Evolutionary conservation across 805 yeast genomes (phyloP).

Genomic region (Pichia nanzhaoensis): DNA sequence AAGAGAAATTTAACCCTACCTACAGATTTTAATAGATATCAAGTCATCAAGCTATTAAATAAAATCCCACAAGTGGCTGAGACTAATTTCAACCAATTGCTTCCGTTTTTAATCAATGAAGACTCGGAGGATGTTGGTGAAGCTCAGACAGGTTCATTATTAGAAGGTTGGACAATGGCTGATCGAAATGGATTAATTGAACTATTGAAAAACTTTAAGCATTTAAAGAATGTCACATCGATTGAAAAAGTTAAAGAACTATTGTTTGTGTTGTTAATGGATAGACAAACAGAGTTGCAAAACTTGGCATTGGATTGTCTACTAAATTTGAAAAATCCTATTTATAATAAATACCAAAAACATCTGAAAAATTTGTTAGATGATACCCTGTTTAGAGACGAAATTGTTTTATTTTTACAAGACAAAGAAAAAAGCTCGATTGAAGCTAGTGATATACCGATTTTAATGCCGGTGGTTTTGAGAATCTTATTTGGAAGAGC

Average conservation of each 20-base stretch:
- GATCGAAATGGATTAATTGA: constrained; percentile 56
- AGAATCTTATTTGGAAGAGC: constrained; percentile 84
- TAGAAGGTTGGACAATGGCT: constrained; percentile 26
- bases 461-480: constrained; percentile 63
- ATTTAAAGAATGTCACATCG: constrained; percentile 47
- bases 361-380: constrained; percentile 70
- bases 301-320: constrained; percentile 65
- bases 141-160: constrained; percentile 19
- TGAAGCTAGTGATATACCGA: constrained; percentile 52
- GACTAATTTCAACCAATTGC: constrained; percentile 45
- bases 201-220: constrained; percentile 57
- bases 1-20: constrained; percentile 33
- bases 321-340: constrained; percentile 53
- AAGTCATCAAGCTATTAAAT: constrained; percentile 50
- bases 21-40: constrained; percentile 44
- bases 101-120: constrained; percentile 47
- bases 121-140: constrained; percentile 30
- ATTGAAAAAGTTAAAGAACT: constrained; percentile 48
- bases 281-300: constrained; percentile 57
- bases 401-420: constrained; percentile 57
- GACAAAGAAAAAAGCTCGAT: constrained; percentile 45
- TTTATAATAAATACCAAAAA: constrained; percentile 62
- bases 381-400: constrained; percentile 81
- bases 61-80: constrained; percentile 68
- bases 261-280: constrained; percentile 51